Evolutionary conservation across 2,329 filamentous ascomycete genomes (phyloP).

Genomic region (Diatrype stigma): DNA sequence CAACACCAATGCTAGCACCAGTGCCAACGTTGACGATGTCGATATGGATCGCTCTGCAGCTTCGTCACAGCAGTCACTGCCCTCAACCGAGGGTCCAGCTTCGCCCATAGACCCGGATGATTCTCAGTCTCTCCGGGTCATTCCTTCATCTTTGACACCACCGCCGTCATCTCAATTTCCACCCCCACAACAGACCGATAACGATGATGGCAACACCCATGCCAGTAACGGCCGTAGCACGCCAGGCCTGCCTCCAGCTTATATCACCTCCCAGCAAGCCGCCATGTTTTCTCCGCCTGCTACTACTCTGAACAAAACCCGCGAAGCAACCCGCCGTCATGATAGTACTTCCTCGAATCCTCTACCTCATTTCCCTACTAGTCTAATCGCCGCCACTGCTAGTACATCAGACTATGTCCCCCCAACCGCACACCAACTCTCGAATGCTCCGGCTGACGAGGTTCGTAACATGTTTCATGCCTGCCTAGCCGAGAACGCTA

Average conservation of each 20-base stretch:
- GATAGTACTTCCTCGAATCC: conserved; percentile 10
- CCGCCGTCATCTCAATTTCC: conserved; percentile 51
- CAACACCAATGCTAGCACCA: conserved; percentile 3
- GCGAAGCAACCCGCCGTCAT: conserved; percentile 29
- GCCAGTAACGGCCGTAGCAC: conserved; percentile 8
- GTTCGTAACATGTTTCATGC: conserved; percentile 53
- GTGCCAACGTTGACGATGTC: not conserved
- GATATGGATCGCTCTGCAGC: conserved; percentile 18
- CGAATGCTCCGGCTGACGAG: conserved; percentile 50
- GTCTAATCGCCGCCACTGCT: not conserved
- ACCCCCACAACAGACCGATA: conserved; percentile 17
- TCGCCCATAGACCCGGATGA: conserved; percentile 50
- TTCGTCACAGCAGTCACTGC: conserved; percentile 49
- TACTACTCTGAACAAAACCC: conserved; percentile 29
- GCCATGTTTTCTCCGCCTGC: conserved; percentile 51
- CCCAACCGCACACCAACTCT: conserved; percentile 47
- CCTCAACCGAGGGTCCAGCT: conserved; percentile 51
- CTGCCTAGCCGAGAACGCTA: conserved; percentile 52
- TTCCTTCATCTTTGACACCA: conserved; percentile 55
- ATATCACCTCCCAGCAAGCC: conserved; percentile 40
- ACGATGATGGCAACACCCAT: not conserved
- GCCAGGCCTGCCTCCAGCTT: conserved; percentile 25
- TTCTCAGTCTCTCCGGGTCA: conserved; percentile 41
- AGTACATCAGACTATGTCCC: conserved; percentile 38
- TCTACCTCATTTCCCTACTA: not conserved